phyloP scores from a whole-genome alignment of 345 rosid genomes.

The Hibiscus tridactylites region DNA sequence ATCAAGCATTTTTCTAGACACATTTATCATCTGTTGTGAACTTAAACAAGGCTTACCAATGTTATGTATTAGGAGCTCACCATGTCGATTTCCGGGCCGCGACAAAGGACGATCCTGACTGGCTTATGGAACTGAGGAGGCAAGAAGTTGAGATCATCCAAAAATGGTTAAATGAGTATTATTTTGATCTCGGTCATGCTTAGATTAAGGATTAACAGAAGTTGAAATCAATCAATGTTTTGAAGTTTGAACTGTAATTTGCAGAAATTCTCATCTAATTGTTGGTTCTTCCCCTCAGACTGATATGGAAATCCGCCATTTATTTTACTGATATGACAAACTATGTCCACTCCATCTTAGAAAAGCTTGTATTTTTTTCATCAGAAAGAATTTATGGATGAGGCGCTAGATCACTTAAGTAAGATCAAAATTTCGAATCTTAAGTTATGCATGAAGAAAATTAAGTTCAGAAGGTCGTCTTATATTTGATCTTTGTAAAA shows the following conservation, averaged over 20 bases:
- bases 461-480: too few species aligned
- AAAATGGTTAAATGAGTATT: slow-evolving; percentile 49
- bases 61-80: slow-evolving; percentile 48
- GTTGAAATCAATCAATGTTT: neutral
- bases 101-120: slow-evolving; percentile 47
- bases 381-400: too few species aligned
- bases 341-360: too few species aligned
- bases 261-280: neutral
- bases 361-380: too few species aligned
- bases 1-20: neutral
- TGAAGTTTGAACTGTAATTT: neutral
- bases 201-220: slow-evolving; percentile 6
- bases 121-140: slow-evolving; percentile 54
- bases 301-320: too few species aligned
- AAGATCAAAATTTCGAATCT: too few species aligned
- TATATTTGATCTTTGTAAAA: too few species aligned
- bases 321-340: too few species aligned
- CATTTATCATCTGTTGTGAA: neutral
- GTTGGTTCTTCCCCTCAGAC: neutral
- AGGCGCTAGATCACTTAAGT: too few species aligned
- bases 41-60: neutral
- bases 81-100: slow-evolving; percentile 57
- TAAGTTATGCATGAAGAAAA: too few species aligned
- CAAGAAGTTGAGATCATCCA: slow-evolving; percentile 53
- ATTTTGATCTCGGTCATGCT: slow-evolving; percentile 31